Evolutionary conservation across 768 basidiomycete species (phyloP), one percentile per base, ranked within the genome.

Genomic region (Nevesoporus exiguus): DNA sequence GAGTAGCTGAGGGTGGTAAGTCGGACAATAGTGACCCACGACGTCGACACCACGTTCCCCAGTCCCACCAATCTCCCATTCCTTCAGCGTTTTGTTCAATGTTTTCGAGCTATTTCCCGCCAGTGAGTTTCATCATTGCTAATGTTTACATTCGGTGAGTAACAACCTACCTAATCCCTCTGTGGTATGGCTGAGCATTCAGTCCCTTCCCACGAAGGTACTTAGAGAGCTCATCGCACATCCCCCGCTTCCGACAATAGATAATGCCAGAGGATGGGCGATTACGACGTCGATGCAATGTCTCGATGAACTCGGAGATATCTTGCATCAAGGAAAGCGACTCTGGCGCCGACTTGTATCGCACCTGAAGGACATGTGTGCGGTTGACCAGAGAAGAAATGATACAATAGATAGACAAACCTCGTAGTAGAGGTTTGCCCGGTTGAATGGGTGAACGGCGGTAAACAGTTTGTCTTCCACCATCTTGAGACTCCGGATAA

Each of bases 351-450:
- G 80, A 75, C 36, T 81, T 69, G 60, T 90, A 90, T 31, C 82
- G 80, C 54, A 90, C 77, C 87, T 89, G 57, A 17, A 43, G 6
- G 22, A 31, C 21, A 27, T 10, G 15, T 34, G 17, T 22, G 19
- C 7, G 9, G 0, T 47, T 25, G n/a, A 29, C 6, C 31, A 7
- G n/a, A 45, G 13, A 39, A 22, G 25, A 36, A 17, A 7, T 54
- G 5, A 44, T 24, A 7, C 3, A 21, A 17, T 13, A 9, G 27
- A 47, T 21, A 2, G 21, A 52, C 65, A 8, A 17, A 86, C 90
- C 73, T 94, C 91, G 56, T 94, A 93, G 65, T 79, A 93, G 2
- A 93, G 75, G 66, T 93, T 93, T 4, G 72, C 63, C 5, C 91
- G 78, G 61, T 93, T 94, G 70, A 92, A 93, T 0, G 89, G 90